A percentile compares a stretch with the other conserved stretches of the same genome.
These are phyloP conservation scores for Neocallimastix lanati DNA, from an alignment of 192 early-diverging fungal genomes.

Conservation along the genomic window DNA sequence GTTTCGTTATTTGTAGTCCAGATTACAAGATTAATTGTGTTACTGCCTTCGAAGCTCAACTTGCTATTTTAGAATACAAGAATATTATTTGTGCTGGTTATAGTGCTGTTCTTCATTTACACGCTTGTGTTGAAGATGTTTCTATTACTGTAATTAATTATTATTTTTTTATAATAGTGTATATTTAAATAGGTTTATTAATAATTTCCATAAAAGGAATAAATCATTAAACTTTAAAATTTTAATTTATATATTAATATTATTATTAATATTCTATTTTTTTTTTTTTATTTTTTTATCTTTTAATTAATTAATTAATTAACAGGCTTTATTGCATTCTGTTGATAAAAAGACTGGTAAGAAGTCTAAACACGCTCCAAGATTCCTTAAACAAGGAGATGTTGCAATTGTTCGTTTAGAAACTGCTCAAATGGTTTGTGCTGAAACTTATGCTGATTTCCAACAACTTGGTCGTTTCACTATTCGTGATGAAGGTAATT, in stretches of 20 bases:
- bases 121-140: constrained; percentile 76
- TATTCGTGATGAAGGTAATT: constrained; percentile 78
- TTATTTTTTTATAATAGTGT: too few species aligned
- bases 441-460: constrained; percentile 71
- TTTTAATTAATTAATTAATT: too few species aligned
- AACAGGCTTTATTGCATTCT: constrained; percentile 56
- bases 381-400: constrained; percentile 87
- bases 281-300: constrained; percentile 1
- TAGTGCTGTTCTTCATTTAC: constrained; percentile 80
- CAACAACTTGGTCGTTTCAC: constrained; percentile 93
- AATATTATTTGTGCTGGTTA: constrained; percentile 94
- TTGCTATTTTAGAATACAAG: constrained; percentile 82
- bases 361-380: constrained; percentile 69
- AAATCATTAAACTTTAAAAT: too few species aligned
- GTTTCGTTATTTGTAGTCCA: constrained; percentile 68
- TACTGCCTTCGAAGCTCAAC: constrained; percentile 63
- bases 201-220: too few species aligned
- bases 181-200: too few species aligned
- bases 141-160: constrained; percentile 39
- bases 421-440: constrained; percentile 51
- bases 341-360: constrained; percentile 87
- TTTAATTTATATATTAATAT: background rate
- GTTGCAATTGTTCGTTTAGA: constrained; percentile 73
- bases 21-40: constrained; percentile 63
- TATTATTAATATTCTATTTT: background rate